Evolutionary conservation across 2,329 filamentous ascomycete species (phyloP).

Genomic region (Torrubiellomyces zombiae): DNA sequence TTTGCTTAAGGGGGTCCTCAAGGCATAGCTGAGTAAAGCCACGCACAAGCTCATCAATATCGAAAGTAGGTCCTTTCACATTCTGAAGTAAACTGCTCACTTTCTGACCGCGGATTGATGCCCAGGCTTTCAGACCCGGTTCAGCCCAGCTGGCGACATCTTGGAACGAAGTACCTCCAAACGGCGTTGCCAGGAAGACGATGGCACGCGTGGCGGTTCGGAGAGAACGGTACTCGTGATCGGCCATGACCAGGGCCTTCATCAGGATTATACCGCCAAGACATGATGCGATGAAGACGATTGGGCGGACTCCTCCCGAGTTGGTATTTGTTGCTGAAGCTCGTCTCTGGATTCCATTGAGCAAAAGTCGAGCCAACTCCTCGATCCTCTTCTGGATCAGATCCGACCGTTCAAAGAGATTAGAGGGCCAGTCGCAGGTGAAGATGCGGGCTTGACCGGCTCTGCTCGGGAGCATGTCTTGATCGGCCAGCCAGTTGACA

Average conservation of each 20-base stretch:
- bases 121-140: slow-evolving; percentile 5
- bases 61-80: slow-evolving; percentile 6
- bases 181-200: slow-evolving; percentile 14
- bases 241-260: slow-evolving; percentile 10
- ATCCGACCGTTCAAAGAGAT: slow-evolving; percentile 7
- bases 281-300: slow-evolving; percentile 17
- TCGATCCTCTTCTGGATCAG: slow-evolving; percentile 6
- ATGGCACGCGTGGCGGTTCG: slow-evolving; percentile 8
- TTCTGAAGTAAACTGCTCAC: slow-evolving; percentile 6
- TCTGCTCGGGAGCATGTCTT: slow-evolving; percentile 9
- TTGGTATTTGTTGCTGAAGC: neutral
- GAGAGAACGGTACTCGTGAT: slow-evolving; percentile 6
- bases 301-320: slow-evolving; percentile 6
- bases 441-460: slow-evolving; percentile 10
- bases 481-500: slow-evolving; percentile 12
- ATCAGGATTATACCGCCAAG: slow-evolving; percentile 15
- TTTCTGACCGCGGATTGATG: slow-evolving; percentile 4
- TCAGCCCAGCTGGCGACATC: slow-evolving; percentile 9
- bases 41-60: slow-evolving; percentile 8
- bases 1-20: slow-evolving; percentile 2
- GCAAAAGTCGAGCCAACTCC: slow-evolving; percentile 9
- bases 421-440: slow-evolving; percentile 13
- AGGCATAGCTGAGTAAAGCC: slow-evolving; percentile 8
- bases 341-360: slow-evolving; percentile 9
- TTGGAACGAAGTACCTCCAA: slow-evolving; percentile 11